A percentile compares a stretch with the other conserved stretches of the same genome.
phyloP scores from a whole-genome alignment of 2,329 filamentous ascomycete genomes.

The Xylaria arbuscula region DNA sequence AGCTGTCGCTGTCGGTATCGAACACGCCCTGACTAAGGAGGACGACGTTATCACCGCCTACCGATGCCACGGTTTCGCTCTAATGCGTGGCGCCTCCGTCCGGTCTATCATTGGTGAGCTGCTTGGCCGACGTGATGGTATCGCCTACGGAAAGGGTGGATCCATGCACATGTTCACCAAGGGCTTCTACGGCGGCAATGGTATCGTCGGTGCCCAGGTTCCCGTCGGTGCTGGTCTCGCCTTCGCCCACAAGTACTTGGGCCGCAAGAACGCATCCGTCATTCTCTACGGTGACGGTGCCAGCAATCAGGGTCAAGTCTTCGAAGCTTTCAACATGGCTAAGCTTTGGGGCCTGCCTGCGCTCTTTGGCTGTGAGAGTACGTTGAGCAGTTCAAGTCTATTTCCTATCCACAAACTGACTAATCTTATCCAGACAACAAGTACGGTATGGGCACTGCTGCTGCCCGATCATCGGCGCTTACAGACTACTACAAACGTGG shows the following conservation, averaged over 20 bases:
- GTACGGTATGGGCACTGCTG: conserved; percentile 99
- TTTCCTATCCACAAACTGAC: conserved; percentile 44
- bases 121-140: conserved; percentile 93
- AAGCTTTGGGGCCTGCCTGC: conserved; percentile 98
- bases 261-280: conserved; percentile 85
- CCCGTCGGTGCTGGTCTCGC: conserved; percentile 96
- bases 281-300: conserved; percentile 98
- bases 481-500: conserved; percentile 99
- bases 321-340: conserved; percentile 99
- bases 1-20: conserved; percentile 95
- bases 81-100: conserved; percentile 93
- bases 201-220: conserved; percentile 98
- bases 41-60: conserved; percentile 98
- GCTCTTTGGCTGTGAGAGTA: conserved; percentile 98
- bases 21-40: conserved; percentile 89
- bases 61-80: conserved; percentile 97
- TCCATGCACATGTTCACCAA: conserved; percentile 99
- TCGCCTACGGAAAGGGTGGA: conserved; percentile 98
- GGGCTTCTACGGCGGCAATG: conserved; percentile 98
- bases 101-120: conserved; percentile 96
- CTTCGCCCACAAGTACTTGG: conserved; percentile 95
- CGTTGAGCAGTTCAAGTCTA: conserved; percentile 54
- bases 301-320: conserved; percentile 98
- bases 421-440: conserved; percentile 84
- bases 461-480: conserved; percentile 90